Conservation (phyloP, 2,329 filamentous ascomycete genomes). For the Aureobasidium vineae region DNA sequence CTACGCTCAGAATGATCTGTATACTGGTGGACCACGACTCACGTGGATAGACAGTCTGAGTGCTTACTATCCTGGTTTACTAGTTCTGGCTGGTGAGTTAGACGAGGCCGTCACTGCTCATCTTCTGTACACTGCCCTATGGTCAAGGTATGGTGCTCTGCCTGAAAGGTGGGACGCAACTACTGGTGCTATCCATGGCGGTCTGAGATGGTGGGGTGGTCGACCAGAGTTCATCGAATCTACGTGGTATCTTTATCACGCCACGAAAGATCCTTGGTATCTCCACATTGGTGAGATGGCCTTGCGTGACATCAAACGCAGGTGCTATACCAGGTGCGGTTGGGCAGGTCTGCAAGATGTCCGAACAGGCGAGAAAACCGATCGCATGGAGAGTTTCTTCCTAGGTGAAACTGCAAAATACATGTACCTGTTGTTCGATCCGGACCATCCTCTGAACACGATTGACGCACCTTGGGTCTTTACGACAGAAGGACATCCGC, state of each 20-base stretch:
- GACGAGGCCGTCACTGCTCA: conserved; percentile 90
- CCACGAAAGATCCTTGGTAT: conserved; percentile 94
- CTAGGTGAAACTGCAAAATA: conserved; percentile 96
- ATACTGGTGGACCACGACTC: conserved; percentile 81
- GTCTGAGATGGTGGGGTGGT: conserved; percentile 91
- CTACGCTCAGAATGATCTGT: conserved; percentile 85
- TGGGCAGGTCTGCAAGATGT: conserved; percentile 76
- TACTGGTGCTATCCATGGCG: conserved; percentile 78
- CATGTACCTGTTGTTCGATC: conserved; percentile 85
- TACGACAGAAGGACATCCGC: conserved; percentile 90
- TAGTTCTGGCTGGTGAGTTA: conserved; percentile 81
- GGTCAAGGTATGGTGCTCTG: conserved; percentile 90
- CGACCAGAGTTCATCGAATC: conserved; percentile 97
- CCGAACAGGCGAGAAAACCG: conserved; percentile 72
- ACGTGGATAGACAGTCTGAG: conserved; percentile 97
- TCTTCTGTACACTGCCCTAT: conserved; percentile 85
- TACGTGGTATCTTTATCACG: conserved; percentile 91
- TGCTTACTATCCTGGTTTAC: conserved; percentile 88
- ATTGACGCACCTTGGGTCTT: conserved; percentile 89
- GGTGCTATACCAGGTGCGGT: conserved; percentile 87
- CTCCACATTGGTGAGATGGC: conserved; percentile 96
- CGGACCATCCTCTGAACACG: conserved; percentile 80
- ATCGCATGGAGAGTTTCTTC: conserved; percentile 99
- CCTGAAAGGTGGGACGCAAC: conserved; percentile 92
- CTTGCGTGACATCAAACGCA: conserved; percentile 77